These are phyloP conservation scores for Brassica nigra DNA, from an alignment of 345 rosid species.

Conservation along the genomic window DNA sequence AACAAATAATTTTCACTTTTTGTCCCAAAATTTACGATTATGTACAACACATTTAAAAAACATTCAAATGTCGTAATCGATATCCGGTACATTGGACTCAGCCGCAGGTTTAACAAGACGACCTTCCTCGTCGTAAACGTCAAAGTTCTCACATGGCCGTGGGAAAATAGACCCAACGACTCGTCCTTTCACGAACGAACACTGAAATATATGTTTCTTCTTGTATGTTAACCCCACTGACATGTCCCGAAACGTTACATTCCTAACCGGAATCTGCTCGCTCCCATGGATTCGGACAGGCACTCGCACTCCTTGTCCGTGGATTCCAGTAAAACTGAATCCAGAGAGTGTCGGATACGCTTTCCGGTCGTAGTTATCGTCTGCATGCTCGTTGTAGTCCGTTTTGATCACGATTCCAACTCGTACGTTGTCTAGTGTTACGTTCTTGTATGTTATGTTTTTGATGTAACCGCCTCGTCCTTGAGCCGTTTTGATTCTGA, in stretches of 20 bases:
- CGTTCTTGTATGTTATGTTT: slow-evolving; percentile 61
- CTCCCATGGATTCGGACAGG: slow-evolving; percentile 89
- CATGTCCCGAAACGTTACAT: slow-evolving; percentile 75
- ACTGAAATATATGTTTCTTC: slow-evolving; percentile 90
- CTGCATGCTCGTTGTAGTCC: slow-evolving; percentile 90
- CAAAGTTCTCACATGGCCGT: slow-evolving; percentile 68
- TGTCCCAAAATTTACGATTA: slow-evolving; percentile 32
- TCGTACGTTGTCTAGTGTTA: slow-evolving; percentile 77
- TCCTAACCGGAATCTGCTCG: slow-evolving; percentile 62
- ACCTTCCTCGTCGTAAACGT: slow-evolving; percentile 65
- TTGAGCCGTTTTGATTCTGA: slow-evolving; percentile 87
- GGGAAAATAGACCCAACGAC: slow-evolving; percentile 78
- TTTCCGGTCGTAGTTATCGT: slow-evolving; percentile 64
- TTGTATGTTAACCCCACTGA: slow-evolving; percentile 76
- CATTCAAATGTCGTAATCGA: slow-evolving; percentile 68
- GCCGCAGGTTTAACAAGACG: slow-evolving; percentile 61
- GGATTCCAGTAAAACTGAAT: slow-evolving; percentile 67
- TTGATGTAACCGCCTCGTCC: slow-evolving; percentile 85
- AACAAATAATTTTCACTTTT: slow-evolving; percentile 2
- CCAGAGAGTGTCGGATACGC: slow-evolving; percentile 60
- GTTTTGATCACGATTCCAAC: slow-evolving; percentile 87
- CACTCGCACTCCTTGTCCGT: slow-evolving; percentile 81
- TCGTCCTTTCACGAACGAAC: slow-evolving; percentile 73
- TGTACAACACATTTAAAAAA: slow-evolving; percentile 30
- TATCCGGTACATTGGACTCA: slow-evolving; percentile 64